phyloP scores from a whole-genome alignment of 2,329 filamentous ascomycete genomes.

The Colletotrichum coccodes region DNA sequence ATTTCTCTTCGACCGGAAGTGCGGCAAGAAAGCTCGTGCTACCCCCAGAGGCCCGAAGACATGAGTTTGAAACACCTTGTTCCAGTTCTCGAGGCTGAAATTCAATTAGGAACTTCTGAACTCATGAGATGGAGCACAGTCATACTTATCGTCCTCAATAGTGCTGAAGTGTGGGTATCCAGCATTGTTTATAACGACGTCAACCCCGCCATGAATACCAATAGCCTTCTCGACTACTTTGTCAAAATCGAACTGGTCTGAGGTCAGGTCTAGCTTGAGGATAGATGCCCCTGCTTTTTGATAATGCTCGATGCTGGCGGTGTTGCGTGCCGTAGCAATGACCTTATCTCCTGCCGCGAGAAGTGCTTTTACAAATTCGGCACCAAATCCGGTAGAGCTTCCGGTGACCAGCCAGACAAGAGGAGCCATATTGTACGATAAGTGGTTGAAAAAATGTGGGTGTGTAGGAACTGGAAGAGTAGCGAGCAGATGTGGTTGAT shows the following conservation, averaged over 20 bases:
- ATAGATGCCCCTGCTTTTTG: not conserved
- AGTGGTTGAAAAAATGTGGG: not conserved
- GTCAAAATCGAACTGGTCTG: conserved; percentile 1
- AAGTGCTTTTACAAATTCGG: conserved; percentile 48
- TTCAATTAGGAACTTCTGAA: not conserved
- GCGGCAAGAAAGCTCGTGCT: conserved; percentile 44
- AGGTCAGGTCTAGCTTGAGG: not conserved
- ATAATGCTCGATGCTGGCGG: conserved; percentile 46
- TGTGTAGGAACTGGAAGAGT: not conserved
- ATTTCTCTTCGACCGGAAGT: conserved; percentile 40
- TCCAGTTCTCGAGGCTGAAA: not conserved
- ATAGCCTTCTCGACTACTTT: not conserved
- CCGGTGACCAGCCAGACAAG: conserved; percentile 52
- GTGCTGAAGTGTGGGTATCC: conserved; percentile 43
- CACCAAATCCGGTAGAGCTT: conserved; percentile 55
- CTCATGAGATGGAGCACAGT: not conserved
- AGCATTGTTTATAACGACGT: conserved; percentile 52
- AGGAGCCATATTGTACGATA: not conserved
- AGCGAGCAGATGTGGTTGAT: not conserved
- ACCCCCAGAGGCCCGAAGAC: conserved; percentile 50
- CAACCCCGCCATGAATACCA: conserved; percentile 40
- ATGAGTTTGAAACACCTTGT: conserved; percentile 43
- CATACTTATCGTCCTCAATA: conserved; percentile 41
- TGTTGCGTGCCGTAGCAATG: conserved; percentile 54
- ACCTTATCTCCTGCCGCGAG: conserved; percentile 49